Evolutionary conservation across 2,329 filamentous ascomycete genomes (phyloP).

Genomic region (Podosphaera xanthii): DNA sequence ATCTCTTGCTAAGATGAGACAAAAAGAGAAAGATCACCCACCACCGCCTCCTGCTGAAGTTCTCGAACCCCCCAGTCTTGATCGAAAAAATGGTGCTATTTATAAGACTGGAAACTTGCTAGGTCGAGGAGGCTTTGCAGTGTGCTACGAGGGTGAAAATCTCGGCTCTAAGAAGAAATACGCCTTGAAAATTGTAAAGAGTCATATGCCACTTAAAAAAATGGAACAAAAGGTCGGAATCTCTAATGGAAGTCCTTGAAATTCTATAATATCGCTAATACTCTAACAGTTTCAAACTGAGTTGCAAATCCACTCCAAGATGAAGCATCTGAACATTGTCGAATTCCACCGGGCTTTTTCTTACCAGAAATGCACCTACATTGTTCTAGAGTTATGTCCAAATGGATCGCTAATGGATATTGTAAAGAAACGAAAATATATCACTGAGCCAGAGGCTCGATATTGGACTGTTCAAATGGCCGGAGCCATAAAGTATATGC

Average conservation of each 20-base stretch:
- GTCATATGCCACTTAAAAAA: constrained; percentile 52
- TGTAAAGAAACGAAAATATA: constrained; percentile 73
- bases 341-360: constrained; percentile 88
- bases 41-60: constrained; percentile 38
- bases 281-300: constrained; percentile 46
- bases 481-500: constrained; percentile 94
- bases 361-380: constrained; percentile 71
- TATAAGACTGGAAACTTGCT: constrained; percentile 55
- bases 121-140: constrained; percentile 64
- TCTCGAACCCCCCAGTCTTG: constrained; percentile 38
- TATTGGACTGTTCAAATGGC: constrained; percentile 89
- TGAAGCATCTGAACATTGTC: constrained; percentile 88
- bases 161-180: constrained; percentile 39
- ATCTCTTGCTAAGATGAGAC: constrained; percentile 21
- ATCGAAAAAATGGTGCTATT: constrained; percentile 44
- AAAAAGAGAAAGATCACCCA: constrained; percentile 38
- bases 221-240: constrained; percentile 56
- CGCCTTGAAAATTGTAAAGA: constrained; percentile 66
- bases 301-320: constrained; percentile 94
- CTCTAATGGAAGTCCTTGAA: neutral
- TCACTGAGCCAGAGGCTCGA: constrained; percentile 84
- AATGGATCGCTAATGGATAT: constrained; percentile 97
- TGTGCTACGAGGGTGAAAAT: constrained; percentile 53
- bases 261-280: constrained; percentile 2
- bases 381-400: constrained; percentile 80